Evolutionary conservation across 2,329 filamentous ascomycete species (phyloP).

Genomic region (Thelonectria rubi): DNA sequence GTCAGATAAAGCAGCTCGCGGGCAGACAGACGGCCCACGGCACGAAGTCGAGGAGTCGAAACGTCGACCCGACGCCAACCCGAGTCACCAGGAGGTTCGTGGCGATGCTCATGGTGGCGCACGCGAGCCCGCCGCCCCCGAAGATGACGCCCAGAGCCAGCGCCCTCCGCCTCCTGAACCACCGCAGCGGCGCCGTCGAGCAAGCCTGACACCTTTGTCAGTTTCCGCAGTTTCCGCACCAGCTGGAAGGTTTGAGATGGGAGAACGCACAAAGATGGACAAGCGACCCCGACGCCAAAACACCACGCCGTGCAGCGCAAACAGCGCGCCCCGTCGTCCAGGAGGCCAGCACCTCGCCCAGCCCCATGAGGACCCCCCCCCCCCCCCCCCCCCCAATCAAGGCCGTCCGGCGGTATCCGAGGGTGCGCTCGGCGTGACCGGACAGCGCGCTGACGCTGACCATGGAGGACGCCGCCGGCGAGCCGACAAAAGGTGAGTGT

Average conservation of each 20-base stretch:
- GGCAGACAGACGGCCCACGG: constrained; percentile 45
- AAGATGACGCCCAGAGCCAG: constrained; percentile 44
- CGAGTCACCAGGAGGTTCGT: constrained; percentile 37
- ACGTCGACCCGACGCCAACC: constrained; percentile 41
- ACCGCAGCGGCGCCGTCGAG: constrained; percentile 36
- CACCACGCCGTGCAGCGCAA: constrained; percentile 39
- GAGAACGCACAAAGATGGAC: constrained; percentile 33
- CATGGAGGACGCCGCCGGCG: constrained; percentile 42
- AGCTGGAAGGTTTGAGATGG: background rate
- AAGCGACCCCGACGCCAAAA: constrained; percentile 41
- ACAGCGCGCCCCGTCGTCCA: constrained; percentile 40
- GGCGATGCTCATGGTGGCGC: constrained; percentile 42
- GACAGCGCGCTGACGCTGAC: constrained; percentile 38
- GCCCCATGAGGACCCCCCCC: constrained; percentile 41
- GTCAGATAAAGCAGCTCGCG: constrained; percentile 40
- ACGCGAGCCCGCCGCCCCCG: constrained; percentile 43
- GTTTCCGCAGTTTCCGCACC: too few relatives aligned
- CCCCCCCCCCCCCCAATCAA: constrained; percentile 33
- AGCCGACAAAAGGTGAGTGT: constrained; percentile 45
- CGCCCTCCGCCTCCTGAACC: constrained; percentile 43
- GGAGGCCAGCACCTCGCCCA: constrained; percentile 43
- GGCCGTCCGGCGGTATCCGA: constrained; percentile 39
- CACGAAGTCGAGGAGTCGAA: constrained; percentile 40
- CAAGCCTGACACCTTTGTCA: constrained; percentile 29
- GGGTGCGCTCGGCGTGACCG: constrained; percentile 28